Conservation (phyloP, 2,329 filamentous ascomycete species). For the Madurella fahalii region DNA sequence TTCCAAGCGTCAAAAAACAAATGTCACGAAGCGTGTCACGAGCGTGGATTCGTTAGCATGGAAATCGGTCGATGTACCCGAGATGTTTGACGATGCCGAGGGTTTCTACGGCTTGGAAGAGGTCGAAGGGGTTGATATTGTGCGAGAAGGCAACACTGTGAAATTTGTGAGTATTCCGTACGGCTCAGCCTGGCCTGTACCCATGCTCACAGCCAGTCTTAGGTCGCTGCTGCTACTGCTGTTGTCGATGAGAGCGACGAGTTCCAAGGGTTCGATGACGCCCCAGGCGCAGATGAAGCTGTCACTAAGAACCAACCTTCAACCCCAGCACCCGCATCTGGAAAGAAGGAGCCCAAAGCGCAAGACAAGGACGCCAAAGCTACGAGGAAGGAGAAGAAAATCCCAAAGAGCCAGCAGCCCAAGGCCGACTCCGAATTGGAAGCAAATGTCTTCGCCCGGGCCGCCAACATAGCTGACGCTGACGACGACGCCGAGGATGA, state of each 20-base stretch:
- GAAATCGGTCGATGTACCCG: slow-evolving; percentile 62
- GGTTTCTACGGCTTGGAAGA: slow-evolving; percentile 92
- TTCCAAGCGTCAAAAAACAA: slow-evolving; percentile 28
- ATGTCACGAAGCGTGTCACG: slow-evolving; percentile 34
- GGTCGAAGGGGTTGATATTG: slow-evolving; percentile 84
- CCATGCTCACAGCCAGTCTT: slow-evolving; percentile 19
- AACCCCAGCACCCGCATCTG: not conserved
- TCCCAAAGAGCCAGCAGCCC: slow-evolving; percentile 30
- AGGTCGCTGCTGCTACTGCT: slow-evolving; percentile 27
- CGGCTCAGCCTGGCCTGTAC: not conserved
- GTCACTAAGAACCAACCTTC: not conserved
- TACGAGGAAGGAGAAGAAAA: slow-evolving; percentile 31
- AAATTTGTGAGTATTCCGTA: slow-evolving; percentile 46
- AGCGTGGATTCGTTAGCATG: slow-evolving; percentile 50
- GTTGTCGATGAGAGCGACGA: slow-evolving; percentile 28
- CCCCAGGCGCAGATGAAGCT: slow-evolving; percentile 4
- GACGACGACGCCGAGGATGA: slow-evolving; percentile 47
- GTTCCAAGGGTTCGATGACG: slow-evolving; percentile 33
- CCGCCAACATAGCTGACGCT: slow-evolving; percentile 48
- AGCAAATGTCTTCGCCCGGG: slow-evolving; percentile 50
- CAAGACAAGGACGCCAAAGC: slow-evolving; percentile 28
- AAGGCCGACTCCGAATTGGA: slow-evolving; percentile 39
- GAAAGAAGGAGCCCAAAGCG: slow-evolving; percentile 30
- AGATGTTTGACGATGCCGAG: slow-evolving; percentile 81
- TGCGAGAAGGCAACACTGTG: slow-evolving; percentile 58